Evolutionary conservation across 2,329 filamentous ascomycete species (phyloP), one percentile per base, ranked within the genome.

Genomic region (Anisogramma anomala): DNA sequence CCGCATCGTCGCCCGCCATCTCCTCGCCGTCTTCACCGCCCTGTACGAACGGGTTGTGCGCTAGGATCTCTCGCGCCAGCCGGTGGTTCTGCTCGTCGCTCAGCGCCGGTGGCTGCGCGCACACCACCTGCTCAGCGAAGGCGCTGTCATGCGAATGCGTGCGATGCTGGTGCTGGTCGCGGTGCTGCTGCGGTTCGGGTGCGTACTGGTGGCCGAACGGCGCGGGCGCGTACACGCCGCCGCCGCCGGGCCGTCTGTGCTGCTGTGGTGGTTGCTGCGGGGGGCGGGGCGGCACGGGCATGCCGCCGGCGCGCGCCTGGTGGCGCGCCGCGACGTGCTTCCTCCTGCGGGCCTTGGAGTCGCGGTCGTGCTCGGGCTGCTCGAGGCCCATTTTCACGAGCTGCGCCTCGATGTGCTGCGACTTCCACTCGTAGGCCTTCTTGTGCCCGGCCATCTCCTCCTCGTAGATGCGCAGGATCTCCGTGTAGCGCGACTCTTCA

Each of bases 401-500:
- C 49, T 67, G 67, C 50, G 66, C 61, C 46, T 71, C 66, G 28
- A 75, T 60, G 45, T 72, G 68, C 22, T 59, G 60, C 3, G 64
- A 55, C 46, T 66, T 73, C 58, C 72, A 68, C 25, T 68, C 63
- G 58, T 61, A 65, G 45, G 37, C 34, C 9, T 42, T 39, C 39
- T 66, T 64, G 32, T 67, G 69, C 33, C 71, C 72, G 2, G 69
- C 69, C 20, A 64, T 56, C 39, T 73, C 67, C 45, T 63, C 62
- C 54, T 74, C 70, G 26, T 37, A 46, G 5, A 44, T 14, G 15
- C 20, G 27, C 28, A 41, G 39, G 23, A 67, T 61, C 15, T 62
- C 58, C 33, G 59, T 58, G 47, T 37, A 40, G 34, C 44, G 44
- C 13, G 17, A 36, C 30, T 46, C 44, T 15, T 46, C 41, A 28